Conservation (phyloP, 768 basidiomycete species). For the Termitomyces sp. region DNA sequence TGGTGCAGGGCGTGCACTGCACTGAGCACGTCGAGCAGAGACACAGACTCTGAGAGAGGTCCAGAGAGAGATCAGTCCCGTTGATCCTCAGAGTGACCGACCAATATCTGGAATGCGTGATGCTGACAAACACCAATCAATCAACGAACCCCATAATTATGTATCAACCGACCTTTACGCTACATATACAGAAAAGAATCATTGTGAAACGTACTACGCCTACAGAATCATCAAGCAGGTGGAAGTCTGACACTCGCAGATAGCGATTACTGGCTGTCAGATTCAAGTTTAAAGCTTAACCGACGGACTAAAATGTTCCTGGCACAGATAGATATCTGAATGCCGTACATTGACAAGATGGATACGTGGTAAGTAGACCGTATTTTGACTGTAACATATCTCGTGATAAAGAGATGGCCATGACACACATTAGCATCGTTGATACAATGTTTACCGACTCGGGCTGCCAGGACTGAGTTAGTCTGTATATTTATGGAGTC, state of each 20-base stretch:
- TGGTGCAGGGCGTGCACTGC: slow-evolving; percentile 3
- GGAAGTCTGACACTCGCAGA: neutral
- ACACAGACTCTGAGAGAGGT: slow-evolving; percentile 9
- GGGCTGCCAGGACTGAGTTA: neutral
- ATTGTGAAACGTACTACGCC: neutral
- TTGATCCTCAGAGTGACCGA: slow-evolving; percentile 14
- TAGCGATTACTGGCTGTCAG: neutral
- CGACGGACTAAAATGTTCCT: neutral
- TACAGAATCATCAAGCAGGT: neutral
- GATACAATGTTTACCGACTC: neutral
- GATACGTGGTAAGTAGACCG: neutral
- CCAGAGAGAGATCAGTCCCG: slow-evolving; percentile 20
- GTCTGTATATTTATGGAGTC: neutral
- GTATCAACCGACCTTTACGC: neutral
- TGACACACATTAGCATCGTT: neutral
- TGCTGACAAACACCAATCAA: slow-evolving; percentile 19
- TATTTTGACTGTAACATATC: no score
- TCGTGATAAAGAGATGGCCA: neutral
- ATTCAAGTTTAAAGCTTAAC: neutral
- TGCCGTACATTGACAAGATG: neutral
- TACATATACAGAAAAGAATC: neutral
- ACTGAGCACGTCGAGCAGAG: slow-evolving; percentile 12
- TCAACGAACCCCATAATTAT: slow-evolving; percentile 1
- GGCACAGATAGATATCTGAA: neutral
- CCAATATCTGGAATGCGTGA: slow-evolving; percentile 17